phyloP scores from a whole-genome alignment of 352 stramenopile genomes.

The Thalassiosira mediterranea region DNA sequence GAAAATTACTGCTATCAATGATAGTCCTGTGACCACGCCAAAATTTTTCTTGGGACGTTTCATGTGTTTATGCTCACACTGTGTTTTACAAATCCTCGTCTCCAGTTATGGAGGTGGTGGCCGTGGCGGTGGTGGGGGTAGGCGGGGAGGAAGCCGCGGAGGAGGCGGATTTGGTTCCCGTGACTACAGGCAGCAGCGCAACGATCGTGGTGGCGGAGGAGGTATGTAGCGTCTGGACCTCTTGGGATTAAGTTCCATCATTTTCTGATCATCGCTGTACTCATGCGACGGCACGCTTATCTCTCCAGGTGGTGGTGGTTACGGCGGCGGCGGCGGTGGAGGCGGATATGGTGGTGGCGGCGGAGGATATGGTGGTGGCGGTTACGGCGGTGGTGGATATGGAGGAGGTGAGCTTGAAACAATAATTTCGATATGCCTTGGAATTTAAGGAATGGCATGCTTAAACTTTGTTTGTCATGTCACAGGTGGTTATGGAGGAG shows the following conservation, averaged over 20 bases:
- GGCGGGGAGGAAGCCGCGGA: constrained; percentile 36
- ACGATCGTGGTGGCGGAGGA: constrained; percentile 7
- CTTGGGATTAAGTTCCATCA: too few species aligned
- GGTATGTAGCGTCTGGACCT: too few species aligned
- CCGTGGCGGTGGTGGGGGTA: constrained; percentile 48
- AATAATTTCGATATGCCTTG: neutral
- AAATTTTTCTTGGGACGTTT: neutral
- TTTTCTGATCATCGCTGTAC: too few species aligned
- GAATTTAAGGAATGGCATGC: too few species aligned
- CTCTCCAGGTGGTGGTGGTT: constrained; percentile 21
- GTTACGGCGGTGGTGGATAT: constrained; percentile 26
- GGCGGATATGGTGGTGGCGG: constrained; percentile 47
- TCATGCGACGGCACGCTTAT: too few species aligned
- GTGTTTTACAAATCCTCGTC: neutral
- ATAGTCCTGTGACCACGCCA: neutral
- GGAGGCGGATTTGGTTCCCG: constrained; percentile 28
- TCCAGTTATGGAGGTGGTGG: constrained; percentile 45
- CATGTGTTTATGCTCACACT: neutral
- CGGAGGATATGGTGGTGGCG: constrained; percentile 3
- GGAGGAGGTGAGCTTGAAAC: constrained; percentile 16
- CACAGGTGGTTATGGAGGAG: constrained; percentile 15
- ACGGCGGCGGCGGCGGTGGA: constrained; percentile 43
- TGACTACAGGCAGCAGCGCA: constrained; percentile 34
- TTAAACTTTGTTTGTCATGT: constrained; percentile 23
- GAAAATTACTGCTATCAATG: too few species aligned